Evolutionary conservation across 352 stramenopile species (phyloP), one percentile per base, ranked within the genome.

Genomic region (Phytophthora palmivora): DNA sequence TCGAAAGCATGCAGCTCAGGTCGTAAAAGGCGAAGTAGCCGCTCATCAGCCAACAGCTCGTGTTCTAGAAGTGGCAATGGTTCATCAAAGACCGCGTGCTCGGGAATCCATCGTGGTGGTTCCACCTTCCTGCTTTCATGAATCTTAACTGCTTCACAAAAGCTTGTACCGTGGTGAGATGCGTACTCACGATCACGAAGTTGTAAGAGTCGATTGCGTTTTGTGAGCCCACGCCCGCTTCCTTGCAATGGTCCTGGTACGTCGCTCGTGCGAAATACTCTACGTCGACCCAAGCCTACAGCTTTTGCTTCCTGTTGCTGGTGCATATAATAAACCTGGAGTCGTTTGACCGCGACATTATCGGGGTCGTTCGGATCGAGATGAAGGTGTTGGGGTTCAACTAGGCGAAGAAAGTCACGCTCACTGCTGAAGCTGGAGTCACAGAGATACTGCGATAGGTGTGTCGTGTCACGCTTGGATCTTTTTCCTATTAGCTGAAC

Each of bases 301-400:
- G 81, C 86, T 46, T 72, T 71, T 18, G 48, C 57, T 46, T 67
- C 66, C 24, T 77, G 44, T 43, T 89, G 76, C 32, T 74, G 62
- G 19, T 87, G 69, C 15, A 39, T 58, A 30, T 58, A 72, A 12
- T 61, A 60, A 22, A 60, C 49, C 22, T 78, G 76, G 2, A 90
- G 51, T 1, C 76, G 75, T 55, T 83, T 54, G 4, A 89, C 67
- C 1, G 68, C 39, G 6, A 74, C 63, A 53, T 95, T 90, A 5
- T 86, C 76, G 3, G 87, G 87, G 50, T 95, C 82, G 41, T 94
- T 94, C 18, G 79, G 78, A 57, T 96, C 88, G 6, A 96, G 45
- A 2, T 24, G 14, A 2, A 61, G 33, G n/a, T 74, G 36, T 21
- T 79, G 61, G 0, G 72, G 61, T 1, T 67, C 57, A 22, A 91